Conservation (phyloP, 2,329 filamentous ascomycete genomes). For the Stagonosporopsis tanaceti region DNA sequence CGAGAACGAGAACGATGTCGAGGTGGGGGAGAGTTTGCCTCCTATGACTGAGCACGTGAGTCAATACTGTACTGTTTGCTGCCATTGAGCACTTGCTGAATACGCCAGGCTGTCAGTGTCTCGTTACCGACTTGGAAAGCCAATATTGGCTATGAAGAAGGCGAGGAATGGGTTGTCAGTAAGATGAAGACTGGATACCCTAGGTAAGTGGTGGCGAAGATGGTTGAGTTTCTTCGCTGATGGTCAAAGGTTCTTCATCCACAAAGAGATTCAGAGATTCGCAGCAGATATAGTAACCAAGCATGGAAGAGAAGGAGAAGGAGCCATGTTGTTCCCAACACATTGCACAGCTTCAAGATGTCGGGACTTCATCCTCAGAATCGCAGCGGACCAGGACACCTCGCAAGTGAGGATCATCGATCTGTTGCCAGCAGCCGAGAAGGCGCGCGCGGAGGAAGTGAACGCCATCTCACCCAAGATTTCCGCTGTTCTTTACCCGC, state of each 20-base stretch:
- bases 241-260: slow-evolving; percentile 80
- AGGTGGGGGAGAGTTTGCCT: slow-evolving; percentile 50
- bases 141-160: slow-evolving; percentile 94
- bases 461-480: slow-evolving; percentile 55
- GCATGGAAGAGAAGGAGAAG: slow-evolving; percentile 68
- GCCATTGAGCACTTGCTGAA: slow-evolving; percentile 24
- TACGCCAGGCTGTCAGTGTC: slow-evolving; percentile 84
- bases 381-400: slow-evolving; percentile 61
- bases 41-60: slow-evolving; percentile 52
- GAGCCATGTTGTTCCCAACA: slow-evolving; percentile 86
- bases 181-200: slow-evolving; percentile 93
- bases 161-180: slow-evolving; percentile 82
- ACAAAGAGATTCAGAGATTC: slow-evolving; percentile 80
- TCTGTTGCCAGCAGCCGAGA: slow-evolving; percentile 68
- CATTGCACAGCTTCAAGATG: slow-evolving; percentile 74
- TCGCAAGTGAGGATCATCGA: slow-evolving; percentile 65
- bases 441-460: slow-evolving; percentile 57
- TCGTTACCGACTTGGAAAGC: slow-evolving; percentile 92
- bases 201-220: slow-evolving; percentile 59
- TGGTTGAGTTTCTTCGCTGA: slow-evolving; percentile 19
- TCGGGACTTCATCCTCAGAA: slow-evolving; percentile 72
- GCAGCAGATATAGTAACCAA: slow-evolving; percentile 71
- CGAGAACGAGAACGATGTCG: slow-evolving; percentile 43
- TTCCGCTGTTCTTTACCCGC: slow-evolving; percentile 71
- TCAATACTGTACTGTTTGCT: slow-evolving; percentile 23